Base-by-base conservation (phyloP, 495 filamentous ascomycete species). In the Daldinia bambusicola region DNA sequence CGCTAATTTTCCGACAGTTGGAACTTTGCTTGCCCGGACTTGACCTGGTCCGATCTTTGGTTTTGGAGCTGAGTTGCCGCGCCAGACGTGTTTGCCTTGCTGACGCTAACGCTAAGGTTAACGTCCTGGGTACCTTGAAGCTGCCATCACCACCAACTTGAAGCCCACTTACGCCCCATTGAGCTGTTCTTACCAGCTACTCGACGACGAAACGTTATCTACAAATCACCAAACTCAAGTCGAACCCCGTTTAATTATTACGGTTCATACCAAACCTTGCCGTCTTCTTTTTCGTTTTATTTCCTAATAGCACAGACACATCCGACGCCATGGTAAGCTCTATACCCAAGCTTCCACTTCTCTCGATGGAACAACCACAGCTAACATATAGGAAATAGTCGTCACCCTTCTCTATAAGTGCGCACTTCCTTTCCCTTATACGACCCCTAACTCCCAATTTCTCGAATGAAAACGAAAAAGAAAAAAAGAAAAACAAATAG, bases 391-490 rank as follows among this genome's bases (percentile, higher is more conserved):
- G 4, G 4, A 20, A 12, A 51, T 71, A 93, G 90, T 84, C 86
- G 80, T 92, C 89, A 61, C 93, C 93, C 64, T 95, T 95, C 89
- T 88, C 91, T 74, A 97, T 97, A 85, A 97, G 92, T 95, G 89
- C 77, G 88, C 67, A 62, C 50, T 12, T 50, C 61, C 48, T 45
- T 55, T 16, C 26, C 31, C 7, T 34, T 30, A 26, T 26, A 26
- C 67, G 59, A 16, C 66, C 43, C 67, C 52, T 32, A 38, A 45
- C 31, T 9, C 14, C 31, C 34, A 45, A 5, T 36, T 6, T 26
- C 7, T 36, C 34, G 5, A 43, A 22, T 22, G 34, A 0, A 20
- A n/a, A n/a, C n/a, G n/a, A n/a, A n/a, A n/a, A n/a, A n/a, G n/a
- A n/a, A n/a, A n/a, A n/a, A n/a, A n/a, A n/a, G n/a, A n/a, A n/a